Evolutionary conservation across 805 yeast genomes (phyloP).

Genomic region (Cyberlindnera suaveolens): DNA sequence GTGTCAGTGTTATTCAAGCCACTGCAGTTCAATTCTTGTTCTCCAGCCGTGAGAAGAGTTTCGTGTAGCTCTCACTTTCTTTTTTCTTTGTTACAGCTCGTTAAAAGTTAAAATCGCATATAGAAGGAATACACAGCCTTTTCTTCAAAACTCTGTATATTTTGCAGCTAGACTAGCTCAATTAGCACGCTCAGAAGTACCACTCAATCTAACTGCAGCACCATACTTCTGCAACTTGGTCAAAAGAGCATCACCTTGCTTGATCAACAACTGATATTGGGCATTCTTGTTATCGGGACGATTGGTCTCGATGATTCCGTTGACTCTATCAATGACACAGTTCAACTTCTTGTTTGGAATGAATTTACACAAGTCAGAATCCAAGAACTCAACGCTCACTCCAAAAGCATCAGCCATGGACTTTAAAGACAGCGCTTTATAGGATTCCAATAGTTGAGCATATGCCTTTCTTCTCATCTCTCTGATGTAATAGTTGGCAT

Average conservation of each 20-base stretch:
- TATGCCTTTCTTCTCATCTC: constrained; percentile 95
- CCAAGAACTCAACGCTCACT: constrained; percentile 82
- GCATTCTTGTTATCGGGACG: constrained; percentile 95
- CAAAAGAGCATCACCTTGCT: constrained; percentile 86
- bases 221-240: constrained; percentile 96
- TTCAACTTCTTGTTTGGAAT: constrained; percentile 91
- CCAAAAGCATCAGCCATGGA: constrained; percentile 95
- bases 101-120: no score
- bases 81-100: background rate
- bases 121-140: background rate
- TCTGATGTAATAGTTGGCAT: constrained; percentile 78
- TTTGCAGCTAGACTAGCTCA: background rate
- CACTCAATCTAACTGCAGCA: constrained; percentile 93
- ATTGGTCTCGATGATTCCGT: constrained; percentile 92
- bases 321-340: constrained; percentile 92
- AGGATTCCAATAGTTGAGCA: constrained; percentile 88
- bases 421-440: constrained; percentile 80
- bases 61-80: constrained; percentile 22
- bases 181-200: constrained; percentile 69
- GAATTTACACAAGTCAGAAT: constrained; percentile 79
- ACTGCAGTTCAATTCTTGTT: constrained; percentile 79
- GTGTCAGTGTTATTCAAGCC: constrained; percentile 72
- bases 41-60: constrained; percentile 39
- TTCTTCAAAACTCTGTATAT: background rate
- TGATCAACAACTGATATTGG: constrained; percentile 82